These are phyloP conservation scores for Ananas comosus DNA, from an alignment of 176 grass and related monocot species.

Conservation along the genomic window DNA sequence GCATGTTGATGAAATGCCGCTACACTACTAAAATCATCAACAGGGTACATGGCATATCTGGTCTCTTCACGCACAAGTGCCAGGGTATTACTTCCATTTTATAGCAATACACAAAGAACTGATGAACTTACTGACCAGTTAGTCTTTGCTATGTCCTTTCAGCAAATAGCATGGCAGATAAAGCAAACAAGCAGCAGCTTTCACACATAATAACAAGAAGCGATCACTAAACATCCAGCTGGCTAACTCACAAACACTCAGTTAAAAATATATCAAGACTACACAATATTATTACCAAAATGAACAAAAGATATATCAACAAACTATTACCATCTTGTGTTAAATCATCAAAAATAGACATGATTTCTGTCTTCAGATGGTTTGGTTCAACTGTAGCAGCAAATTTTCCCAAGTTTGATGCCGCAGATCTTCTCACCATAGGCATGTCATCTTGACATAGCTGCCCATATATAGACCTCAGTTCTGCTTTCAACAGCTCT, in stretches of 20 bases:
- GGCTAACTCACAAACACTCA: too few species aligned
- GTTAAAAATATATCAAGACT: too few species aligned
- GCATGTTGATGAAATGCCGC: not conserved
- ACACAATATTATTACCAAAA: not conserved
- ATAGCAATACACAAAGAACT: too few species aligned
- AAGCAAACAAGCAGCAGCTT: too few species aligned
- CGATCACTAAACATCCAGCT: not conserved
- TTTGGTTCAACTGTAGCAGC: slow-evolving; percentile 71
- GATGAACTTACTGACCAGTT: too few species aligned
- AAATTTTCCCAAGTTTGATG: slow-evolving; percentile 90
- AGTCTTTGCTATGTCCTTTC: too few species aligned
- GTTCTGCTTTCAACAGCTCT: slow-evolving; percentile 64
- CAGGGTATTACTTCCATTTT: too few species aligned
- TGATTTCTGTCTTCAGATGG: slow-evolving; percentile 65
- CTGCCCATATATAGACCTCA: slow-evolving; percentile 66
- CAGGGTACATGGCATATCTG: too few species aligned
- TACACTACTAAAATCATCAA: too few species aligned
- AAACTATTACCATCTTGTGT: slow-evolving; percentile 75
- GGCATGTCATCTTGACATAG: slow-evolving; percentile 97
- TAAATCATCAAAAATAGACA: slow-evolving; percentile 92
- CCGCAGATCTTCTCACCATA: slow-evolving; percentile 91
- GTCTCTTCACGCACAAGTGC: too few species aligned
- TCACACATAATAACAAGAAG: too few species aligned
- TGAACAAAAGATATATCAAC: not conserved
- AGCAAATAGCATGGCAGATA: too few species aligned